A percentile compares a stretch with the other conserved stretches of the same genome.
phyloP scores from a whole-genome alignment of 208 protist species.

The Tetramitus jugosus region DNA sequence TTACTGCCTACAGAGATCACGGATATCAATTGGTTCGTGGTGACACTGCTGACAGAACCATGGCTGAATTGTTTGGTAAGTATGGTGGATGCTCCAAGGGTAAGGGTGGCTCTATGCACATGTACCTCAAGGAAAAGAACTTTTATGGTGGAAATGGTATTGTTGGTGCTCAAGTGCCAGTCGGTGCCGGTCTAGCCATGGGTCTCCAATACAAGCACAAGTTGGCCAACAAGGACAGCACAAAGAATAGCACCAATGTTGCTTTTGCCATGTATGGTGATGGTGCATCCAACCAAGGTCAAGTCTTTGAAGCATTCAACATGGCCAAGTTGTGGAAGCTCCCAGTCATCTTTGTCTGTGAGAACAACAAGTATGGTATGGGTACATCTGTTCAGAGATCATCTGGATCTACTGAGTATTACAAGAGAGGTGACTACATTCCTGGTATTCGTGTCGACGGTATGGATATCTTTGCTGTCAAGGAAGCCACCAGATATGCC shows the following conservation, averaged over 20 bases:
- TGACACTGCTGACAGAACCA: slow-evolving; percentile 66
- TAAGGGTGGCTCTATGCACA: slow-evolving; percentile 96
- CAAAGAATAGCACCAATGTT: slow-evolving; percentile 70
- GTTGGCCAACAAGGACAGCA: slow-evolving; percentile 58
- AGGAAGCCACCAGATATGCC: slow-evolving; percentile 72
- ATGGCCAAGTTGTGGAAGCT: slow-evolving; percentile 94
- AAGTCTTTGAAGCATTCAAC: slow-evolving; percentile 95
- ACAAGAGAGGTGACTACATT: slow-evolving; percentile 90
- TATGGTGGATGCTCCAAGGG: slow-evolving; percentile 73
- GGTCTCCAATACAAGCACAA: slow-evolving; percentile 54
- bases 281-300: slow-evolving; percentile 93
- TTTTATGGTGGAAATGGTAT: slow-evolving; percentile 98
- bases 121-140: slow-evolving; percentile 76
- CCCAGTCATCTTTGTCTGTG: slow-evolving; percentile 86
- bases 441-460: slow-evolving; percentile 90
- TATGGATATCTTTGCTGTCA: slow-evolving; percentile 91
- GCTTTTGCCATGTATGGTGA: slow-evolving; percentile 89
- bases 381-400: slow-evolving; percentile 81
- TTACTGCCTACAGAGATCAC: slow-evolving; percentile 94
- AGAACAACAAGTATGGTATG: slow-evolving; percentile 98
- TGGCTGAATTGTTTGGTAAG: slow-evolving; percentile 80
- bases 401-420: slow-evolving; percentile 80
- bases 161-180: slow-evolving; percentile 87
- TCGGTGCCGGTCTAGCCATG: slow-evolving; percentile 89
- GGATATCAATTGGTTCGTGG: slow-evolving; percentile 78